Evolutionary conservation across 2,329 filamentous ascomycete species (phyloP).

Genomic region (Aspergillus glaucus): DNA sequence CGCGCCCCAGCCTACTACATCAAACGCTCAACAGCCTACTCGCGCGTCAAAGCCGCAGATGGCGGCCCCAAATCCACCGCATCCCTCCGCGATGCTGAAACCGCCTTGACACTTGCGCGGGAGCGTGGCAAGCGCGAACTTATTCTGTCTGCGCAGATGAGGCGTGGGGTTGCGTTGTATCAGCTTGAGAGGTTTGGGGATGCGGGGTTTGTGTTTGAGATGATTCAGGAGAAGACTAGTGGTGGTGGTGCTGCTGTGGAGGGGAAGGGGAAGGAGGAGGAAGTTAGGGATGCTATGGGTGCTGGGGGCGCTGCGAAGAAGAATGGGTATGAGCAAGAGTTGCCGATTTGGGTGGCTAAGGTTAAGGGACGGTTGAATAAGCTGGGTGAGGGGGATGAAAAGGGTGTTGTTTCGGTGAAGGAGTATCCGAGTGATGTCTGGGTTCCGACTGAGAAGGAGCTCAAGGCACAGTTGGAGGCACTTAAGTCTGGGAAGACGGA

Average conservation of each 20-base stretch:
- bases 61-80: slow-evolving; percentile 32
- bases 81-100: slow-evolving; percentile 65
- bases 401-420: slow-evolving; percentile 38
- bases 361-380: slow-evolving; percentile 46
- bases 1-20: slow-evolving; percentile 72
- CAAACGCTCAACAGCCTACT: slow-evolving; percentile 71
- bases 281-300: slow-evolving; percentile 25
- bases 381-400: slow-evolving; percentile 46
- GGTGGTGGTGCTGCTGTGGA: slow-evolving; percentile 32
- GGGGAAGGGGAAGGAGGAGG: slow-evolving; percentile 13
- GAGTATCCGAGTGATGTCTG: slow-evolving; percentile 49
- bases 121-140: slow-evolving; percentile 67
- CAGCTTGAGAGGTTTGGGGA: slow-evolving; percentile 67
- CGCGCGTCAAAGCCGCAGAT: slow-evolving; percentile 52
- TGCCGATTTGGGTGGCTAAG: slow-evolving; percentile 56
- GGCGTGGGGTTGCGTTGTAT: slow-evolving; percentile 68
- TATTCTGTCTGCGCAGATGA: slow-evolving; percentile 74
- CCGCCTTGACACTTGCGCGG: slow-evolving; percentile 55
- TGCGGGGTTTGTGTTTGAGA: slow-evolving; percentile 62
- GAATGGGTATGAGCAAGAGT: slow-evolving; percentile 24
- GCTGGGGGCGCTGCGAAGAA: slow-evolving; percentile 13
- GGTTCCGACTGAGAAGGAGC: slow-evolving; percentile 35
- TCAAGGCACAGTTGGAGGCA: slow-evolving; percentile 28
- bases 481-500: slow-evolving; percentile 22
- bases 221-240: slow-evolving; percentile 47